phyloP scores from a whole-genome alignment of 169 alveolate species.

The Eimeria necatrix region DNA sequence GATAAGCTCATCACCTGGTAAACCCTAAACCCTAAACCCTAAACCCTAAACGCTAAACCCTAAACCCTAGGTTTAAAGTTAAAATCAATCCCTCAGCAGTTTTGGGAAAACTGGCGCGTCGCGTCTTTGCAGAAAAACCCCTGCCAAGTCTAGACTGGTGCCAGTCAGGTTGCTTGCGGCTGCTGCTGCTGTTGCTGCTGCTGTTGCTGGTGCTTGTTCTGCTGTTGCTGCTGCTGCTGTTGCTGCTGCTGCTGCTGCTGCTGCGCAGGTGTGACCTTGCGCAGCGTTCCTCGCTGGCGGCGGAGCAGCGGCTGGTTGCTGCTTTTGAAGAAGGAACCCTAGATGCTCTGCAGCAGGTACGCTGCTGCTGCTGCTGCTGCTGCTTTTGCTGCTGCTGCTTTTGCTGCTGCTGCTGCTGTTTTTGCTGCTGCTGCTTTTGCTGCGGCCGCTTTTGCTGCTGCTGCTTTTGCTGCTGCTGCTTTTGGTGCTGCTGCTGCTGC shows the following conservation, averaged over 20 bases:
- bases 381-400: neutral
- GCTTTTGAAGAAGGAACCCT: neutral
- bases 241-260: neutral
- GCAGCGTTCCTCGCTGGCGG: neutral
- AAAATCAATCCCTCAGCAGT: neutral
- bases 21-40: constrained; percentile 6
- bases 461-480: neutral
- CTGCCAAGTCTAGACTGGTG: neutral
- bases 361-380: constrained; percentile 19
- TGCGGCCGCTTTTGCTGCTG: neutral
- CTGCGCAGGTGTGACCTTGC: constrained; percentile 13
- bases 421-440: neutral
- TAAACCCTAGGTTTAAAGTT: neutral
- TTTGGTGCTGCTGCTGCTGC: neutral
- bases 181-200: neutral
- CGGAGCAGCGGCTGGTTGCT: constrained; percentile 3
- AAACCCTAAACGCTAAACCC: neutral
- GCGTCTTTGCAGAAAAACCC: too few relatives aligned
- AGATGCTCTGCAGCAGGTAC: constrained; percentile 14
- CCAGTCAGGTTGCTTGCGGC: neutral
- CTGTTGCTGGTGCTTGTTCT: neutral
- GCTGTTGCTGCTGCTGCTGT: neutral
- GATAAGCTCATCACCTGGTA: constrained; percentile 69
- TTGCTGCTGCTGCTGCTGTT: neutral
- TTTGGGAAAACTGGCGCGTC: too few relatives aligned